Evolutionary conservation across 1,284 basidiomycete species (phyloP).

Genomic region (Leccinum huronense): DNA sequence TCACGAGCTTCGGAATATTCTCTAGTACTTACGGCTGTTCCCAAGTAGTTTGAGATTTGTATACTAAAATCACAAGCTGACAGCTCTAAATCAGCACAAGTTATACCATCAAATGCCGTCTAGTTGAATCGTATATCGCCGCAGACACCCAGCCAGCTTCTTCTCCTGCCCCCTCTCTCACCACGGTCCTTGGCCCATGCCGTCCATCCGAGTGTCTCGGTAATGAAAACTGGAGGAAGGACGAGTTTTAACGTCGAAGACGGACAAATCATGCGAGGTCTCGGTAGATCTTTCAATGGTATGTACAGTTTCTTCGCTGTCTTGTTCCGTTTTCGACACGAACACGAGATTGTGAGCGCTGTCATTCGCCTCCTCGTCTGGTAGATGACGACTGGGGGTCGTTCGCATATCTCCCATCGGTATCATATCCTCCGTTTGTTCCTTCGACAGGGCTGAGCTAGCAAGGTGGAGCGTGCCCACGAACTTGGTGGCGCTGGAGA

Average conservation of each 20-base stretch:
- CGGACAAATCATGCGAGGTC: background rate
- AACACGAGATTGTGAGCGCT: background rate
- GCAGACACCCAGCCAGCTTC: background rate
- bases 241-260: background rate
- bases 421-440: background rate
- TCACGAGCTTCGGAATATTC: too few species aligned
- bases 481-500: background rate
- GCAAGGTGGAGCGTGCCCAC: background rate
- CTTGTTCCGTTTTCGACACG: background rate
- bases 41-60: too few species aligned
- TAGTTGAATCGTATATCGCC: background rate
- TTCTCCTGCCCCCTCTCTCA: background rate
- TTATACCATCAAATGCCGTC: background rate
- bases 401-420: background rate
- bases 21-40: too few species aligned
- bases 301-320: background rate
- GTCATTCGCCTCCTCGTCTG: background rate
- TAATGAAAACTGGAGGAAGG: background rate
- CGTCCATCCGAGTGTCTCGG: background rate
- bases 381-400: background rate
- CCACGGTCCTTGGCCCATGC: background rate
- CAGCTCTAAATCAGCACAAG: background rate
- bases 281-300: background rate
- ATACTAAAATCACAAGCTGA: background rate
- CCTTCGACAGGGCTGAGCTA: background rate